These are phyloP conservation scores for Chaetomium sp. DNA, from an alignment of 2,329 filamentous ascomycete species.

Conservation along the genomic window DNA sequence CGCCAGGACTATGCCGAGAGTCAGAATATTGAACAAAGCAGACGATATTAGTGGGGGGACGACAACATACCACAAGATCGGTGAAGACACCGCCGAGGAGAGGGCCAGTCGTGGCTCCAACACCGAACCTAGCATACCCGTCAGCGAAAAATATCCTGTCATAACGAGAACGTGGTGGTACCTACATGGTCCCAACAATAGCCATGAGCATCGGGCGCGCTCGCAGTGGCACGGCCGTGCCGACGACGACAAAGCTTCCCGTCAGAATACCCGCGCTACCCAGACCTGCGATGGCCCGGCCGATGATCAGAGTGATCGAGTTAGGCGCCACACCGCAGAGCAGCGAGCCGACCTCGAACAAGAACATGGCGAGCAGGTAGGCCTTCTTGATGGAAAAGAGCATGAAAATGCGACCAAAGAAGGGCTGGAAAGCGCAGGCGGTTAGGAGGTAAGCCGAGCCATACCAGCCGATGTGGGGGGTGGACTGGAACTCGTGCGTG, in stretches of 20 bases:
- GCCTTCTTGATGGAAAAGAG: constrained; percentile 29
- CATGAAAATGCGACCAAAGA: constrained; percentile 32
- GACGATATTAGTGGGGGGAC: background rate
- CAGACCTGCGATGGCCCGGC: constrained; percentile 33
- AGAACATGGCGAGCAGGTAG: constrained; percentile 22
- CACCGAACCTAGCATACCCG: constrained; percentile 26
- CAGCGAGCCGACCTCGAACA: constrained; percentile 32
- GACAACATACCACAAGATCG: constrained; percentile 28
- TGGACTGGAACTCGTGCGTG: constrained; percentile 29
- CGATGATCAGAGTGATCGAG: constrained; percentile 31
- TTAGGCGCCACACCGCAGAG: constrained; percentile 31
- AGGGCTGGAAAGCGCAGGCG: constrained; percentile 30
- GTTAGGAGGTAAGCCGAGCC: constrained; percentile 30
- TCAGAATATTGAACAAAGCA: constrained; percentile 8
- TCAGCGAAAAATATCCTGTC: background rate
- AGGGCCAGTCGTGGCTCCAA: constrained; percentile 31
- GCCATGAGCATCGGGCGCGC: constrained; percentile 29
- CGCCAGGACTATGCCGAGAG: constrained; percentile 30
- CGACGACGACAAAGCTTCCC: constrained; percentile 32
- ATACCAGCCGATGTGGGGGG: constrained; percentile 26
- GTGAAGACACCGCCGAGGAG: constrained; percentile 34
- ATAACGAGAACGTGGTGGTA: background rate
- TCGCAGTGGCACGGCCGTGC: constrained; percentile 26
- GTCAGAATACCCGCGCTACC: constrained; percentile 31
- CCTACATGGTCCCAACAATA: constrained; percentile 30